Evolutionary conservation across 2,329 filamentous ascomycete genomes (phyloP).

Genomic region (Sodiomyces alkalinus): DNA sequence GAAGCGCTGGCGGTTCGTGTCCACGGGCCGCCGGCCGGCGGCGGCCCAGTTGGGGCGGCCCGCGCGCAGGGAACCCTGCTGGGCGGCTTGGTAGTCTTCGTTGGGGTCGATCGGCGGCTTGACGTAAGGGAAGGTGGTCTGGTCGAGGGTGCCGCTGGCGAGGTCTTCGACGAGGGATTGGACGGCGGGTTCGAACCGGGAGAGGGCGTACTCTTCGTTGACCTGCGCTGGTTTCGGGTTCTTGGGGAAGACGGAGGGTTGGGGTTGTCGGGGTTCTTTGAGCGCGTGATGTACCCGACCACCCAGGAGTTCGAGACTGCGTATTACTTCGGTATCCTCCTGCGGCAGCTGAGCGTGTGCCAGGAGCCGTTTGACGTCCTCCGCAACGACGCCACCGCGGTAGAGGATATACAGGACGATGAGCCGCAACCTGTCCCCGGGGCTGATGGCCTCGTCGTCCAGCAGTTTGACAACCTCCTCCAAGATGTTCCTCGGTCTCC

Average conservation of each 20-base stretch:
- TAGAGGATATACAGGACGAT: constrained; percentile 78
- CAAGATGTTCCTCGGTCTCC: constrained; percentile 78
- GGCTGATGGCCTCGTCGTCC: constrained; percentile 62
- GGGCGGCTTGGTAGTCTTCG: constrained; percentile 37
- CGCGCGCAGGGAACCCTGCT: constrained; percentile 67
- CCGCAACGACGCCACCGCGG: constrained; percentile 66
- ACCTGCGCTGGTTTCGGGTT: constrained; percentile 40
- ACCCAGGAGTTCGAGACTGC: constrained; percentile 71
- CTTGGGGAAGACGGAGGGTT: constrained; percentile 54
- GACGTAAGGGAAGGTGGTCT: constrained; percentile 53
- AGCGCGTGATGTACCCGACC: constrained; percentile 47
- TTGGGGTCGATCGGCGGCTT: constrained; percentile 52
- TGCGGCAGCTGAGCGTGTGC: constrained; percentile 67
- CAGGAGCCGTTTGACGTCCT: constrained; percentile 73
- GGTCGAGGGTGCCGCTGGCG: constrained; percentile 51
- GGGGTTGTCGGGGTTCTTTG: constrained; percentile 58
- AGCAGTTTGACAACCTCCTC: constrained; percentile 77
- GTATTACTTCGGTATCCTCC: constrained; percentile 55
- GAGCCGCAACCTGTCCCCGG: constrained; percentile 66
- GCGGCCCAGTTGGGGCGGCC: constrained; percentile 94
- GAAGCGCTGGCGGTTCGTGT: constrained; percentile 79
- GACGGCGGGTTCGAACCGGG: constrained; percentile 68
- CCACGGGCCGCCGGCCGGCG: constrained; percentile 52
- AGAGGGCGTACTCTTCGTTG: constrained; percentile 70
- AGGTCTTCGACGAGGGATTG: constrained; percentile 72